phyloP scores from a whole-genome alignment of 176 grass and related monocot genomes.

The Puccinellia tenuiflora region DNA sequence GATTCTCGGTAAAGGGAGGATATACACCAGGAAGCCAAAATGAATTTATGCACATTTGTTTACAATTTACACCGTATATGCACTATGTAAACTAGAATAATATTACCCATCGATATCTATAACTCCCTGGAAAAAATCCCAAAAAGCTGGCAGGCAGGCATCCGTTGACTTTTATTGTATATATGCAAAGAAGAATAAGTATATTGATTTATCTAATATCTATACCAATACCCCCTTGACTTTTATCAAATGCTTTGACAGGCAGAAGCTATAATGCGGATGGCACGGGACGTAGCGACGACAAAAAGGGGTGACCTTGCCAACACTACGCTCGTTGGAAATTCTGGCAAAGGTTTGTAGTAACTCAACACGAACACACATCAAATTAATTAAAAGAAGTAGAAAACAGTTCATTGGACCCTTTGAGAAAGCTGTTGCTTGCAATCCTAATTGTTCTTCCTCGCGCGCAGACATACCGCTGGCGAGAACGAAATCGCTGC shows the following conservation, averaged over 20 bases:
- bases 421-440: background rate
- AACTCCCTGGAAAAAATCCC: too few species aligned
- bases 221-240: background rate
- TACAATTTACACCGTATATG: background rate
- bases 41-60: too few species aligned
- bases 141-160: too few species aligned
- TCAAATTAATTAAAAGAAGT: background rate
- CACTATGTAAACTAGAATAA: too few species aligned
- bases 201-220: background rate
- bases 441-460: background rate
- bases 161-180: too few species aligned
- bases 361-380: background rate
- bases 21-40: too few species aligned
- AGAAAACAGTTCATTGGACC: background rate
- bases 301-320: background rate
- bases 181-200: background rate
- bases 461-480: constrained; percentile 52
- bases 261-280: constrained; percentile 51
- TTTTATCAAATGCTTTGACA: constrained; percentile 10
- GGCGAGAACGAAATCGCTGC: constrained; percentile 67
- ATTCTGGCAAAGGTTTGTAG: constrained; percentile 42
- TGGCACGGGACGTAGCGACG: constrained; percentile 18
- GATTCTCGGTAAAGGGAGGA: too few species aligned
- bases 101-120: background rate
- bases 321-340: background rate